A percentile compares a stretch with the other conserved stretches of the same genome.
These are phyloP conservation scores for Dichotomopilus funicola DNA, from an alignment of 2,329 filamentous ascomycete genomes.

Conservation along the genomic window DNA sequence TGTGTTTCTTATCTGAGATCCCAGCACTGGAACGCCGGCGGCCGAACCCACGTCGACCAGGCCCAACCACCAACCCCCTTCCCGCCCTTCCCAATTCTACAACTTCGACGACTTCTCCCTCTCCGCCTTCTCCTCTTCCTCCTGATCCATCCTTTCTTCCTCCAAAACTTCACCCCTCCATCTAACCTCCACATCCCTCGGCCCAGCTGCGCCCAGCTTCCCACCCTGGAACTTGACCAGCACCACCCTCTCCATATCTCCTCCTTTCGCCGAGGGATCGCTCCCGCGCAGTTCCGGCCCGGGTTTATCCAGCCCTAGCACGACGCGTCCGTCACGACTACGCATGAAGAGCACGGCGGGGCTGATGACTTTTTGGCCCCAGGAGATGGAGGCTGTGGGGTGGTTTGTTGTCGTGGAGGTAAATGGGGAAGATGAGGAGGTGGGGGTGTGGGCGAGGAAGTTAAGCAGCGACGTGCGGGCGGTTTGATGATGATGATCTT, in stretches of 20 bases:
- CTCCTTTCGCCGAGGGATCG: slow-evolving; percentile 34
- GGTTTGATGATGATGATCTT: slow-evolving; percentile 17
- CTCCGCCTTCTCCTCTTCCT: slow-evolving; percentile 24
- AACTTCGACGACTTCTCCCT: slow-evolving; percentile 16
- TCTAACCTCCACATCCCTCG: slow-evolving; percentile 46
- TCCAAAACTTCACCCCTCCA: slow-evolving; percentile 44
- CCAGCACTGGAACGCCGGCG: too few relatives aligned
- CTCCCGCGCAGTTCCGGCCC: slow-evolving; percentile 47
- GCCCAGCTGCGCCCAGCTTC: slow-evolving; percentile 31
- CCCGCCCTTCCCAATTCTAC: background rate
- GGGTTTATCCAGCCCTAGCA: slow-evolving; percentile 53
- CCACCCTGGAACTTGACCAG: slow-evolving; percentile 45
- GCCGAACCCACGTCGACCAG: too few relatives aligned
- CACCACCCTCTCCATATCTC: slow-evolving; percentile 55
- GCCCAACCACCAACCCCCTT: background rate
- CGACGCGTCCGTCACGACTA: slow-evolving; percentile 39
- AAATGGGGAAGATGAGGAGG: slow-evolving; percentile 25
- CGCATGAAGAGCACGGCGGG: slow-evolving; percentile 43
- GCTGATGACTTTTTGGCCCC: slow-evolving; percentile 57
- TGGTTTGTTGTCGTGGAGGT: slow-evolving; percentile 24
- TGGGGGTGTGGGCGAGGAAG: slow-evolving; percentile 44
- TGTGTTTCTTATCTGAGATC: too few relatives aligned
- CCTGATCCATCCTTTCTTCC: slow-evolving; percentile 32
- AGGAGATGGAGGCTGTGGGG: slow-evolving; percentile 42
- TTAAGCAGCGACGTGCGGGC: slow-evolving; percentile 48